A percentile compares a stretch with the other conserved stretches of the same genome.
phyloP scores from a whole-genome alignment of 73 alveolate species.

The Paramecium primaurelia region DNA sequence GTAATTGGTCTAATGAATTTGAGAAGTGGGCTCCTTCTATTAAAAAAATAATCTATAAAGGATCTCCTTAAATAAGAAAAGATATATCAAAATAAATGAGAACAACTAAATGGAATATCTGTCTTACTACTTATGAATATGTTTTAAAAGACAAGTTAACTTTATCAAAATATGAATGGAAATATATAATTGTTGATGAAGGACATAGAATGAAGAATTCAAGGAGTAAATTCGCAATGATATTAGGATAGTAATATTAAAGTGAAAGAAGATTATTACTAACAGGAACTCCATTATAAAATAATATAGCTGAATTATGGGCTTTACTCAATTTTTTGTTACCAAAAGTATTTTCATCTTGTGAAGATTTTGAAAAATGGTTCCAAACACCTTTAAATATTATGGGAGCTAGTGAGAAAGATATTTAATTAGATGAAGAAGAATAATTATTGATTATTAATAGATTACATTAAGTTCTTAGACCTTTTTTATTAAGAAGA shows the following conservation, averaged over 20 bases:
- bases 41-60: constrained; percentile 90
- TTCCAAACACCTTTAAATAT: constrained; percentile 91
- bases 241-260: constrained; percentile 89
- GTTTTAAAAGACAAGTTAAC: constrained; percentile 89
- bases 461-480: constrained; percentile 94
- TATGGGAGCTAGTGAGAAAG: constrained; percentile 78
- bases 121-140: constrained; percentile 96
- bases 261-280: constrained; percentile 94
- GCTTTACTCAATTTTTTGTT: constrained; percentile 94
- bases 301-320: constrained; percentile 98
- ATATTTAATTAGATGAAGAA: constrained; percentile 93
- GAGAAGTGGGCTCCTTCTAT: constrained; percentile 98
- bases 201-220: constrained; percentile 99
- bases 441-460: constrained; percentile 93
- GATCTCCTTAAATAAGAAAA: constrained; percentile 85
- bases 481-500: constrained; percentile 98
- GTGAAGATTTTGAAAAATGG: constrained; percentile 99
- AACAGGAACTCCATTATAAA: constrained; percentile 98
- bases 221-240: constrained; percentile 93
- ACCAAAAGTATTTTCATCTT: constrained; percentile 94
- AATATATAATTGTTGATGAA: constrained; percentile 97
- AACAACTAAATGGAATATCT: constrained; percentile 86
- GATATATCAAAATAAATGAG: constrained; percentile 64
- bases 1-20: constrained; percentile 97
- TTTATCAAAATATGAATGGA: constrained; percentile 83